phyloP scores from a whole-genome alignment of 768 basidiomycete species.

The Hygrophoropsis aurantiaca region DNA sequence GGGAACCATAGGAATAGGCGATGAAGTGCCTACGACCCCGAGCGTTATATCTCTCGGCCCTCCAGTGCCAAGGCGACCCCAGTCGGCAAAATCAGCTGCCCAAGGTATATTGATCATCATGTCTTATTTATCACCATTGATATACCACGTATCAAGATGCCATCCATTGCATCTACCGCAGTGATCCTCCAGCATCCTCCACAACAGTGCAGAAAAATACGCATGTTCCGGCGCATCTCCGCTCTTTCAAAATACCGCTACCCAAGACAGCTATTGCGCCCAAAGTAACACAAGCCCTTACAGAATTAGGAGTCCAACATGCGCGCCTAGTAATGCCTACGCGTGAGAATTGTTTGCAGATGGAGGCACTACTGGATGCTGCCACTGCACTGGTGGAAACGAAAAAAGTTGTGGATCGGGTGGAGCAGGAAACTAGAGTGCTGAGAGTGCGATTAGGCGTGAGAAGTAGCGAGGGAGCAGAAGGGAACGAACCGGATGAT shows the following conservation, averaged over 20 bases:
- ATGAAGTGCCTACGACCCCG: conserved; percentile 33
- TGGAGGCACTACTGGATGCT: conserved; percentile 74
- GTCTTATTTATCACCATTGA: conserved; percentile 12
- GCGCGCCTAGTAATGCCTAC: conserved; percentile 94
- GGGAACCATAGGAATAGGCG: conserved; percentile 24
- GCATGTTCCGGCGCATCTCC: conserved; percentile 78
- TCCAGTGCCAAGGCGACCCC: conserved; percentile 35
- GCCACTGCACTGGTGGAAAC: conserved; percentile 78
- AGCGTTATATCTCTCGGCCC: conserved; percentile 38
- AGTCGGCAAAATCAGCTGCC: conserved; percentile 54
- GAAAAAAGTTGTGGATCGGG: conserved; percentile 83
- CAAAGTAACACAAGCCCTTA: conserved; percentile 74
- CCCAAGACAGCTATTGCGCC: conserved; percentile 74
- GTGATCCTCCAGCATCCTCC: conserved; percentile 49
- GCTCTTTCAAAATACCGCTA: conserved; percentile 80
- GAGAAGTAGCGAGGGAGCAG: conserved; percentile 44
- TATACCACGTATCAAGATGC: conserved; percentile 47
- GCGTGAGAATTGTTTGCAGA: conserved; percentile 67
- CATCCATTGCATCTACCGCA: conserved; percentile 71
- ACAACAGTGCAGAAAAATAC: conserved; percentile 70
- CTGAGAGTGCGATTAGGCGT: conserved; percentile 61
- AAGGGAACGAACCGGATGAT: conserved; percentile 32
- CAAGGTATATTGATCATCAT: conserved; percentile 46
- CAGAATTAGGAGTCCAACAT: conserved; percentile 73
- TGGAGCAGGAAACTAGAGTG: conserved; percentile 82